Base-by-base conservation (phyloP, 805 yeast genomes). In the Starmerella roubikii region DNA sequence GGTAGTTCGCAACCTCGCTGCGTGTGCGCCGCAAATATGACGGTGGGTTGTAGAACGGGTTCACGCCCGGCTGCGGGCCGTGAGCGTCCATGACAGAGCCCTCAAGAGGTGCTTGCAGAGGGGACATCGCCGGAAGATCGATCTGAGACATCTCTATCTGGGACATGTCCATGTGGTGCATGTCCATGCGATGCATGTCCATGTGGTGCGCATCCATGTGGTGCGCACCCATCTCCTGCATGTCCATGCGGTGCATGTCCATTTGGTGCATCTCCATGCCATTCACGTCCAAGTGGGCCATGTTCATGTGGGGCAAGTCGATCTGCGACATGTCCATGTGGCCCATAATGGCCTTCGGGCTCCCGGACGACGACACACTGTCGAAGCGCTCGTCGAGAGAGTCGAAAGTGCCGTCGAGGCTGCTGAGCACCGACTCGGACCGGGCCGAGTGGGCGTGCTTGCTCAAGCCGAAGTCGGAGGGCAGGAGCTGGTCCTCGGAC, bases 11-110 rank as follows among this genome's bases (percentile, higher is more conserved):
- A 18, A n/a, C 36, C 19, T 30, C 43, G 21, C 30, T 13, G 15
- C 19, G 29, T 2, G 38, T 30, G 16, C 25, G 22, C 11, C 50
- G 45, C 37, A 50, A 35, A 37, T 34, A 56, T 13, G 57, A 28
- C 8, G 58, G 54, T 17, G 58, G 58, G 40, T 49, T 41, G 47
- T 58, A 58, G 46, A 57, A 58, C 25, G 62, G 62, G 40, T 58
- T 58, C 35, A 51, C 48, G 28, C 59, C 59, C 15, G 29, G 6
- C 29, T 8, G 8, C 26, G 26, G 9, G 7, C 15, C 8, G n/a
- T n/a, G n/a, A n/a, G n/a, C n/a, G n/a, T n/a, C n/a, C n/a, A n/a
- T n/a, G n/a, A n/a, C n/a, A n/a, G n/a, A n/a, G n/a, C n/a, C n/a
- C n/a, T n/a, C n/a, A n/a, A n/a, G n/a, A n/a, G n/a, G n/a, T n/a